phyloP scores from a whole-genome alignment of 2,329 filamentous ascomycete genomes.

The Bimuria novae-zelandiae region DNA sequence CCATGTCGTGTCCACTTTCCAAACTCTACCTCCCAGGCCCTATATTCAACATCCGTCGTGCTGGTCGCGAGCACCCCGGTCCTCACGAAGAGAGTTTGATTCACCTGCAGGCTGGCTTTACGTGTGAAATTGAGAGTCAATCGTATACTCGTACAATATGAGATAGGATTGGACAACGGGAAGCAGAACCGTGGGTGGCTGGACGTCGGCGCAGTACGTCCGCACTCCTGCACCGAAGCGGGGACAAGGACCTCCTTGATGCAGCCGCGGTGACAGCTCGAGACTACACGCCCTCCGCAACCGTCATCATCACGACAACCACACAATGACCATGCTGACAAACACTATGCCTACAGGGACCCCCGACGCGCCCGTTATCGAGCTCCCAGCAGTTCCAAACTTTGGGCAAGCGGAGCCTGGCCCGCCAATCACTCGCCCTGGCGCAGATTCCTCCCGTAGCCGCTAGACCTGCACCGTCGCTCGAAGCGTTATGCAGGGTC shows the following conservation, averaged over 20 bases:
- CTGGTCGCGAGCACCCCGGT: not conserved
- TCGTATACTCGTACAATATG: too few species aligned
- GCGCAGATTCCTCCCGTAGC: not conserved
- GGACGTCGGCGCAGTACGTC: too few species aligned
- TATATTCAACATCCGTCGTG: not conserved
- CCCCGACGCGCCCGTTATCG: too few species aligned
- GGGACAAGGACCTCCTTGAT: too few species aligned
- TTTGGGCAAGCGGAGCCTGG: too few species aligned
- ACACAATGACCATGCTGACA: too few species aligned
- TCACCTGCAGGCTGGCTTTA: not conserved
- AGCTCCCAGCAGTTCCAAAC: too few species aligned
- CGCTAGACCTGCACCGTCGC: constrained; percentile 8
- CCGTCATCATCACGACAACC: not conserved
- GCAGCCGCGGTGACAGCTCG: not conserved
- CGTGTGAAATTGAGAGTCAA: not conserved
- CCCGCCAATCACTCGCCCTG: constrained; percentile 15
- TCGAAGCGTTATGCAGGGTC: constrained; percentile 5
- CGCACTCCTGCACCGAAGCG: too few species aligned
- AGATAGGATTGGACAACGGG: too few species aligned
- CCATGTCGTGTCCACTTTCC: not conserved
- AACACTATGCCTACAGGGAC: too few species aligned
- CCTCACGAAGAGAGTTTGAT: not conserved
- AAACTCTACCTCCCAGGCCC: not conserved
- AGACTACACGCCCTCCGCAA: not conserved
- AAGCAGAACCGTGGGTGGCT: too few species aligned